Evolutionary conservation across 2,329 filamentous ascomycete species (phyloP), one percentile per base, ranked within the genome.

Genomic region (Septoria linicola): DNA sequence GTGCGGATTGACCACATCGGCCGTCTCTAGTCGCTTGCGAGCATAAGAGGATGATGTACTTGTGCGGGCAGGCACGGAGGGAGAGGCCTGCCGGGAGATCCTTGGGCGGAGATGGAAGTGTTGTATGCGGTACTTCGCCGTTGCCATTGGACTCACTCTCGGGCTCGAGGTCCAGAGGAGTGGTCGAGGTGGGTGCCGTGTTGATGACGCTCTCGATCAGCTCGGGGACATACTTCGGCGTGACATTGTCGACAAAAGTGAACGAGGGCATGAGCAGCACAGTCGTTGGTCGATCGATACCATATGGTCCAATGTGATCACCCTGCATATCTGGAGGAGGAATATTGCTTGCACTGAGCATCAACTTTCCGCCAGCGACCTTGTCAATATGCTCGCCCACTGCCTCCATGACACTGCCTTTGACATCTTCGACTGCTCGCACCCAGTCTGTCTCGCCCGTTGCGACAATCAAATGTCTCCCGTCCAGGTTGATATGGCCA

Each of bases 381-480:
- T 55, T 44, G 30, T 46, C 45, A 21, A 49, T 49, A 45, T 63
- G 59, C 59, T 73, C 73, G 54, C 72, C 73, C 10, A 78, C 71
- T 1, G 75, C 75, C 65, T 78, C 73, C 77, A 81, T 81, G 46
- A 82, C 70, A 51, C 76, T 80, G 40, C 76, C 79, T 60, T 88
- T 85, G 76, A 97, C 93, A 66, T 97, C 88, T 50, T 81, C 83
- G 39, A 96, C 88, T 73, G 95, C 87, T 54, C 88, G 75, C 66
- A 92, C 87, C 93, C 93, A 99, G 72, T 99, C 93, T 20, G 85
- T 80, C 80, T 96, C 96, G 55, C 90, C 89, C n/a, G 93, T 99
- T 19, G 89, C 93, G 13, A 97, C 89, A 25, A 99, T 75, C 55
- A 96, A 68, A 72, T 99, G 93, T 16, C 90, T 93, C 64, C 82